A percentile compares a stretch with the other conserved stretches of the same genome.
phyloP scores from a whole-genome alignment of 2,329 filamentous ascomycete species.

The Aspergillus hortae region DNA sequence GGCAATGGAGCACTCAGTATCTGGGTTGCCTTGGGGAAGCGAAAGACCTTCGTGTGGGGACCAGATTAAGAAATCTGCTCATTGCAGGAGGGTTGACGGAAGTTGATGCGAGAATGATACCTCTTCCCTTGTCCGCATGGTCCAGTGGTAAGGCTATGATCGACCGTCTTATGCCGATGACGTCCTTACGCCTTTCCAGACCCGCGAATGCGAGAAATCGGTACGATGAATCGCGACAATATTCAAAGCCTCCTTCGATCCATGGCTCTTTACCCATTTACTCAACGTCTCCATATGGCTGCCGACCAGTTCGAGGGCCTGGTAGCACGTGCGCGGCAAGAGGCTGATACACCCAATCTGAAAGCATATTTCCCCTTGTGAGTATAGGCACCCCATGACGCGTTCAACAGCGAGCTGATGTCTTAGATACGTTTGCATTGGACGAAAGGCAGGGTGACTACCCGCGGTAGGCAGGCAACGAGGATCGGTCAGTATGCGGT shows the following conservation, averaged over 20 bases:
- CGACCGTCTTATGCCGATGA: neutral
- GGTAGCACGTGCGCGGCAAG: constrained; percentile 34
- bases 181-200: constrained; percentile 33
- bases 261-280: constrained; percentile 44
- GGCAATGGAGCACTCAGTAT: constrained; percentile 64
- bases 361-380: constrained; percentile 47
- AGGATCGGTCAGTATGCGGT: no score
- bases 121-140: constrained; percentile 68
- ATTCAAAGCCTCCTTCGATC: constrained; percentile 36
- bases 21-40: constrained; percentile 58
- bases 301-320: constrained; percentile 35
- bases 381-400: constrained; percentile 9
- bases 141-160: constrained; percentile 52
- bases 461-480: neutral
- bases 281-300: constrained; percentile 40
- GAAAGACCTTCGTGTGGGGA: constrained; percentile 65
- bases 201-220: constrained; percentile 40
- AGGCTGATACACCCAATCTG: constrained; percentile 34
- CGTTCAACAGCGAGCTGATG: neutral
- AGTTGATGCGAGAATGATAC: constrained; percentile 63
- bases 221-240: constrained; percentile 37
- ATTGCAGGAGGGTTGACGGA: constrained; percentile 63
- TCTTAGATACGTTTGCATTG: constrained; percentile 41
- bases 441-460: constrained; percentile 30
- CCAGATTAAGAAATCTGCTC: constrained; percentile 59